phyloP scores from a whole-genome alignment of 768 basidiomycete genomes.

The Podaxis sp. region DNA sequence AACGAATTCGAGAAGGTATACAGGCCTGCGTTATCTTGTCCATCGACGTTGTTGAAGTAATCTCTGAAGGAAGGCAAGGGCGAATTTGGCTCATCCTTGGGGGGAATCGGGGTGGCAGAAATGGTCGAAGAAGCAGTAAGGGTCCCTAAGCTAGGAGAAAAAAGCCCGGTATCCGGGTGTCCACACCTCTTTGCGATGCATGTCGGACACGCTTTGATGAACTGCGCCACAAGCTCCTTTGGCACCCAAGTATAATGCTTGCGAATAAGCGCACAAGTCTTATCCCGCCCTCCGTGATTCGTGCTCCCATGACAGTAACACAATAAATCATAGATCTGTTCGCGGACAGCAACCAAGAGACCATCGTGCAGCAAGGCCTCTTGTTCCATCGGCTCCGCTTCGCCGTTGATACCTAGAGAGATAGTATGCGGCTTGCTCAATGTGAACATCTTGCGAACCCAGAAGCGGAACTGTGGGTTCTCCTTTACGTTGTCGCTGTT shows the following conservation, averaged over 20 bases:
- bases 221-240: constrained; percentile 78
- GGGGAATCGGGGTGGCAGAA: background rate
- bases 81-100: constrained; percentile 16
- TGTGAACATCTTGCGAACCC: constrained; percentile 82
- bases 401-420: constrained; percentile 23
- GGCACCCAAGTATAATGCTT: constrained; percentile 81
- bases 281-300: constrained; percentile 78
- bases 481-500: constrained; percentile 44
- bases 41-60: constrained; percentile 21
- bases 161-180: constrained; percentile 20
- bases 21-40: constrained; percentile 7
- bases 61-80: constrained; percentile 23
- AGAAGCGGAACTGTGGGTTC: constrained; percentile 76
- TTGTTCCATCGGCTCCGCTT: constrained; percentile 19
- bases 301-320: constrained; percentile 68
- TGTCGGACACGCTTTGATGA: constrained; percentile 78
- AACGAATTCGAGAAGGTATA: constrained; percentile 1
- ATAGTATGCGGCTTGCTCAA: constrained; percentile 38
- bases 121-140: background rate
- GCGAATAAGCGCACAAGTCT: constrained; percentile 66
- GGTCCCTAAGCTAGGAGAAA: background rate
- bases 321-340: constrained; percentile 77
- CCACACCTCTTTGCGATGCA: constrained; percentile 54
- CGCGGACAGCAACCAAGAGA: constrained; percentile 72
- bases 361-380: constrained; percentile 70